Base-by-base conservation (phyloP, 106 monocot genomes). In the Dioscorea dumetorum region DNA sequence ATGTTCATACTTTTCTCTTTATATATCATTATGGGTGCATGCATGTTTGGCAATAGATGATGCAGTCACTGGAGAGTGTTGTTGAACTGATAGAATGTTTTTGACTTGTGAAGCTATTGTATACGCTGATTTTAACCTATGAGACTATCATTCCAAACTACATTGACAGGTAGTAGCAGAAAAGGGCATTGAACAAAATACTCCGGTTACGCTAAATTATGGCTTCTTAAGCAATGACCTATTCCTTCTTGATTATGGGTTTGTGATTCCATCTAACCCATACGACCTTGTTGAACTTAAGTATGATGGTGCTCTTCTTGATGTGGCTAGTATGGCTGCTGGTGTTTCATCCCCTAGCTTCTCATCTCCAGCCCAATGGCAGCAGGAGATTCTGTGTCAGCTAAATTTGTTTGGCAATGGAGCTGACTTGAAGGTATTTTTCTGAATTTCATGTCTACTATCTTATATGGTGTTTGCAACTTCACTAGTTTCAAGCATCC, bases 171-270 rank as follows among this genome's bases (percentile, higher is more conserved):
- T 91, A 73, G 80, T 85, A 18, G 82, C 97, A 62, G 80, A 92
- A 48, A 75, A 23, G 52, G 58, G 71, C 13, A 92, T 97, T 63
- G 74, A 84, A 71, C 66, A 76, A 74, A 68, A 83, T 69, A 61
- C 75, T 31, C 74, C 82, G 3, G 74, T 99, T 12, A 76, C 74
- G 58, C 82, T 99, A 24, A 99, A 99, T 53, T 99, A 99, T 81
- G 97, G 97, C 31, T 64, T 70, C 67, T 73, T 93, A 60, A 90
- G 77, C 63, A 99, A 99, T 79, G 97, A 99, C 71, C 74, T 93
- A 59, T 90, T 99, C 61, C 79, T 99, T 60, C 87, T 99, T 71
- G 97, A 99, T 78, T 99, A 93, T 85, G 97, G 97, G 18, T 99
- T 99, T 87, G 89, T 90, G 48, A 66, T 87, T 68, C 84, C 80